Base-by-base conservation (phyloP, 192 early-diverging fungal genomes). In the Umbelopsis vinacea region DNA sequence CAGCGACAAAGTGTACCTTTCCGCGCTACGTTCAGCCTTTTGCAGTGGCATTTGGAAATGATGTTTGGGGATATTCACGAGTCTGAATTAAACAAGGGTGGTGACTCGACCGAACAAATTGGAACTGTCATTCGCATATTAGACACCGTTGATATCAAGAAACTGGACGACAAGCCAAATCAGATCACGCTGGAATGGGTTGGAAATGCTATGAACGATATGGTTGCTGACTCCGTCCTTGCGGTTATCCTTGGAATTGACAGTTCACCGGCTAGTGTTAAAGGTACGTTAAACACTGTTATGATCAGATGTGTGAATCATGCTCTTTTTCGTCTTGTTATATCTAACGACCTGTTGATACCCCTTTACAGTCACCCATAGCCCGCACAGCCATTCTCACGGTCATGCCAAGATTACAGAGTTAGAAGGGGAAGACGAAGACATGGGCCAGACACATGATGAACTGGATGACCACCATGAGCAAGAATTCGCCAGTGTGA, bases 221-320 rank as follows among this genome's bases (percentile, higher is more conserved):
- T 97, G 91, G 89, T 98, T 1, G 97, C 96, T 6, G 97, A 99
- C 71, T 93, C 97, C 46, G 90, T 97, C 6, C 72, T 97, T 19
- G 94, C 94, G 0, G 85, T 97, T 29, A 84, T 97, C 19, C 55
- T 94, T 52, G 91, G 93, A 70, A 92, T 94, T 54, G 97, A 95
- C 60, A 88, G 87, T 46, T 91, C 90, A 72, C 95, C 94, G 24
- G 95, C 96, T 0, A 93, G 92, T 67, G 96, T 98, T 21, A 97
- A 96, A 78, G 76, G 77, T 79, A 71, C 10, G 43, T 48, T 23
- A 9, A 17, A n/a, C 40, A 14, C 5, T 52, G 22, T 11, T 17
- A 1, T 17, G 48, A 37, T 33, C 33, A n/a, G 14, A 33, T 15
- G 33, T 8, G 9, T 29, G 15, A 0, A 21, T 50, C 15, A n/a